A percentile compares a stretch with the other conserved stretches of the same genome.
These are phyloP conservation scores for Dendrobium huoshanense DNA, from an alignment of 106 monocot genomes.

Conservation along the genomic window DNA sequence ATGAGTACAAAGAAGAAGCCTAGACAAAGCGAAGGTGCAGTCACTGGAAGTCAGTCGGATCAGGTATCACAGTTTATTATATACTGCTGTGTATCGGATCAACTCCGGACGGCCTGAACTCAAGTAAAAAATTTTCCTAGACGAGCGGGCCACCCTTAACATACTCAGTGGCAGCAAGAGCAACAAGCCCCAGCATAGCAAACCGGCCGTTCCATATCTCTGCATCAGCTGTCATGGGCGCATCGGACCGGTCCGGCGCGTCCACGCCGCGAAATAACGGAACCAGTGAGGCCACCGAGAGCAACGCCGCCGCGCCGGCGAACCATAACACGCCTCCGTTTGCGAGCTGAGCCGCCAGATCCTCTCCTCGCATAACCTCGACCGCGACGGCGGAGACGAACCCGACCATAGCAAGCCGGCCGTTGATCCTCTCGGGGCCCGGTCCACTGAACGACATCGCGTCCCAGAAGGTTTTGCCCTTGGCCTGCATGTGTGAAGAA, in stretches of 20 bases:
- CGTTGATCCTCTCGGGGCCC: constrained; percentile 75
- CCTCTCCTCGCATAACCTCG: constrained; percentile 40
- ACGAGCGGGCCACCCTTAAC: constrained; percentile 67
- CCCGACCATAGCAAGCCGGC: constrained; percentile 70
- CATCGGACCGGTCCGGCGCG: constrained; percentile 29
- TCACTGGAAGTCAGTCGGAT: too few species aligned
- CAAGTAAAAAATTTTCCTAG: background rate
- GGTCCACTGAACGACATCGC: constrained; percentile 65
- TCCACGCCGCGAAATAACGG: constrained; percentile 59
- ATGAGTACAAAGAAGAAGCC: too few species aligned
- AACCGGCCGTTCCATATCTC: constrained; percentile 83
- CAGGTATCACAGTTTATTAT: too few species aligned
- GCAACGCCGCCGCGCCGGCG: constrained; percentile 16
- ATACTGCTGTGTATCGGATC: too few species aligned
- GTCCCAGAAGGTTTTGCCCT: constrained; percentile 53
- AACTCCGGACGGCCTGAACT: too few species aligned
- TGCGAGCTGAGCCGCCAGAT: constrained; percentile 36
- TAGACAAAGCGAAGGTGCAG: too few species aligned
- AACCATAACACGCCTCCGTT: constrained; percentile 56
- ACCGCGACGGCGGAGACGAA: constrained; percentile 60
- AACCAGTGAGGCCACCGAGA: constrained; percentile 57
- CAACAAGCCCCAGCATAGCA: constrained; percentile 71
- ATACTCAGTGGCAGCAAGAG: constrained; percentile 65
- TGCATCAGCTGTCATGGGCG: constrained; percentile 44
- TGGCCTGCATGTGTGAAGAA: background rate